Base-by-base conservation (phyloP, 2,329 filamentous ascomycete genomes). In the Penicillium sp. region DNA sequence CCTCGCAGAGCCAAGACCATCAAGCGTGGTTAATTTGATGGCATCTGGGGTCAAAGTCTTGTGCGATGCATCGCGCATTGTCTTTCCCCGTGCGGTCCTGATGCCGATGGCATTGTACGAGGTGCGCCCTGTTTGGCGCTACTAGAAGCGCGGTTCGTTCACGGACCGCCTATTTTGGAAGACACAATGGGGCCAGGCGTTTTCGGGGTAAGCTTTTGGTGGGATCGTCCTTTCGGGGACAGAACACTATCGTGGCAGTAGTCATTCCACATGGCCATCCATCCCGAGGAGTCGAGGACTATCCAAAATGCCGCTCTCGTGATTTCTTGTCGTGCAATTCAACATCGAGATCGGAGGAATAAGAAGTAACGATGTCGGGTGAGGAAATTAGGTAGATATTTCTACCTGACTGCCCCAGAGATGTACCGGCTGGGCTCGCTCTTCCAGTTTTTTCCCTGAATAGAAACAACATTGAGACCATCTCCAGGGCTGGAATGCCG, bases 81-180 rank as follows among this genome's bases (percentile, higher is more conserved):
- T 24, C 16, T 43, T 56, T 27, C 22, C 36, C 37, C 18, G 31
- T 36, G n/a, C 31, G 6, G 5, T 43, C 16, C 11, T 24, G 35
- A 27, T 22, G 22, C 22, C 22, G 22, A 22, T 22, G 22, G 22
- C 22, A 22, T 49, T 18, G 44, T 44, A 44, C 52, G 35, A 37
- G 35, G 52, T 14, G 36, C 14, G 18, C n/a, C 40, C n/a, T 18
- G 18, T 37, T 24, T 24, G 47, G 31, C n/a, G 31, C n/a, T 46
- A 16, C 31, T 46, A 16, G 43, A 37, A 56, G 18, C 47, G 36
- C 36, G 37, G 47, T 49, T 22, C 31, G 24, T 36, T 39, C 19
- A 50, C 37, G 14, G 54, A 40, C 27, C 54, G 37, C 36, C 54
- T 56, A 56, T 56, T 56, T 56, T 56, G 54, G 54, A 22, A 27